Evolutionary conservation across 2,329 filamentous ascomycete genomes (phyloP), one percentile per base, ranked within the genome.

Genomic region (Magnaporthiopsis poae): DNA sequence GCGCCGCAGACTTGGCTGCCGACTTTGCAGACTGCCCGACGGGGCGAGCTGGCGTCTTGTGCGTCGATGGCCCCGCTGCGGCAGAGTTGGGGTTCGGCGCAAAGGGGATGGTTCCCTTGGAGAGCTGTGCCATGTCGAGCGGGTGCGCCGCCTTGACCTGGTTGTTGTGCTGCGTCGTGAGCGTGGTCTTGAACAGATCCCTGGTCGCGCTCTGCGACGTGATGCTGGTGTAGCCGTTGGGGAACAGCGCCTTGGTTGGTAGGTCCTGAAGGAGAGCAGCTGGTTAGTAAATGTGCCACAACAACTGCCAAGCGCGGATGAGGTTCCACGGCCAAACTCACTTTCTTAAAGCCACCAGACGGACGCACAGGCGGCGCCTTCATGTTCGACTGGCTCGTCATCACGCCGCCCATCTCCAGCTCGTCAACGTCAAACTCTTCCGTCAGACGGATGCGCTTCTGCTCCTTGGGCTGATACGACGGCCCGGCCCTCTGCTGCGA

Each of bases 31-130:
- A n/a, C 8, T 56, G 46, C 8, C 18, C 61, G 75, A 76, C 77
- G 31, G 84, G 81, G 25, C 88, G 84, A 12, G 83, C 87, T 1
- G 90, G 88, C 21, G 90, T 90, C 80, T 92, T 92, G 79, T 86
- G 85, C 69, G 74, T 27, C 33, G 64, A 61, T 35, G 64, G 46
- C 9, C 56, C 56, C 21, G 76, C 56, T 18, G 76, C 83, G 36
- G 80, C 78, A 11, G 83, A 80, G 70, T 84, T 88, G 11, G 84
- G 80, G 68, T 86, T 87, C 27, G 93, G 85, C 8, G 92, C 92
- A 74, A 97, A 97, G 2, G 92, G 90, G 71, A 97, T 97, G 35
- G 90, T 88, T n/a, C 87, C 90, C 77, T 90, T 96, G 9, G 91
- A 90, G 68, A 94, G 88, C 74, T 94, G 90, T n/a, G 89, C 86